These are phyloP conservation scores for Pseudogymnoascus sp. DNA, from an alignment of 2,329 filamentous ascomycete species.

Conservation along the genomic window DNA sequence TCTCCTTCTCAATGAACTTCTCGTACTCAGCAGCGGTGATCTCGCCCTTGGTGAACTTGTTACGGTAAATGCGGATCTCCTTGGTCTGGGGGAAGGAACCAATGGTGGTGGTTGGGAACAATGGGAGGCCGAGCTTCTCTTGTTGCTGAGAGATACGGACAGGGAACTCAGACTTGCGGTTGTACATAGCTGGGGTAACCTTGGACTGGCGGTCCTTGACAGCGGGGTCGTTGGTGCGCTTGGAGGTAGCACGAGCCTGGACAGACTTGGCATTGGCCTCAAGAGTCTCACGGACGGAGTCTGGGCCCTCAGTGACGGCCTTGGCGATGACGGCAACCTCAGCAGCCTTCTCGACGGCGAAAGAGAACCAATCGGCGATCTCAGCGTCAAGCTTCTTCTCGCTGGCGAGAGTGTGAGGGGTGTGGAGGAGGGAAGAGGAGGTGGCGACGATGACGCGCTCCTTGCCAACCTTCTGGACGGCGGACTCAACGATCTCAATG, in stretches of 20 bases:
- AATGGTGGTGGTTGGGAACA: constrained; percentile 99
- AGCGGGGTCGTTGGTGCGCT: constrained; percentile 91
- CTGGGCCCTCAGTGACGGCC: constrained; percentile 88
- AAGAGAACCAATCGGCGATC: constrained; percentile 97
- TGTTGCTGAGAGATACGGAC: constrained; percentile 80
- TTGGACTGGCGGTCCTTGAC: constrained; percentile 95
- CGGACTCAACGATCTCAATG: constrained; percentile 82
- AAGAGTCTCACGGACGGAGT: constrained; percentile 76
- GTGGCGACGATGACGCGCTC: constrained; percentile 95
- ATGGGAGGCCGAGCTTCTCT: constrained; percentile 83
- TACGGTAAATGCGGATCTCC: constrained; percentile 93
- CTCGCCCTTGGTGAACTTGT: constrained; percentile 98
- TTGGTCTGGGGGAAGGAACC: constrained; percentile 99
- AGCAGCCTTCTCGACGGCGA: constrained; percentile 86
- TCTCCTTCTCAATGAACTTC: constrained; percentile 99
- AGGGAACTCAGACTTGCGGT: constrained; percentile 86
- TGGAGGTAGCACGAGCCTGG: constrained; percentile 82
- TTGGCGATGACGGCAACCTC: constrained; percentile 93
- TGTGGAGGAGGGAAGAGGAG: constrained; percentile 96
- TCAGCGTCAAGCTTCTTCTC: constrained; percentile 97
- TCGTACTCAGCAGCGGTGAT: constrained; percentile 91
- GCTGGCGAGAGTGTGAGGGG: constrained; percentile 92
- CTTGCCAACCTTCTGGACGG: constrained; percentile 93
- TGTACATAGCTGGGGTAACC: constrained; percentile 77
- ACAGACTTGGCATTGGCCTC: constrained; percentile 96